phyloP scores from a whole-genome alignment of 768 basidiomycete species.

The Suillus spraguei region DNA sequence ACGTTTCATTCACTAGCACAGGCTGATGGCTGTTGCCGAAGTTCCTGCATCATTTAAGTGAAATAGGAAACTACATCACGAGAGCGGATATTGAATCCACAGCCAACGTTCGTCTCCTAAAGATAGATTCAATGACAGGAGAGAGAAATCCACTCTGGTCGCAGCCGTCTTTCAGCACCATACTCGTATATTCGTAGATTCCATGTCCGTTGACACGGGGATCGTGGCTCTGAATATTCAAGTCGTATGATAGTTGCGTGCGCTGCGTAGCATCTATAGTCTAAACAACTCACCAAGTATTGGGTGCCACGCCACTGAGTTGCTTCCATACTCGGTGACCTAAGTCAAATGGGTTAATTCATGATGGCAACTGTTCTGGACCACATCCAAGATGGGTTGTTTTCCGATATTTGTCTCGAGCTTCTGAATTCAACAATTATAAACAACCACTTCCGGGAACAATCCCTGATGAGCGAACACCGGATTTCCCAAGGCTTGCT shows the following conservation, averaged over 20 bases:
- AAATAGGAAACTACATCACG: neutral
- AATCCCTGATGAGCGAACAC: neutral
- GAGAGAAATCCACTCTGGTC: no score
- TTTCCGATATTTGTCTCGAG: neutral
- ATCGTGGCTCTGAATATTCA: no score
- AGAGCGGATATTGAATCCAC: neutral
- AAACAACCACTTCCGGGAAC: conserved; percentile 1
- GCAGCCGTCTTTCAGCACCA: no score
- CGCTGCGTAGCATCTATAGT: no score
- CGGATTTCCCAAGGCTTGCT: conserved; percentile 7
- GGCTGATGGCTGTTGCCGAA: neutral
- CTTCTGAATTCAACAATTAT: conserved; percentile 2
- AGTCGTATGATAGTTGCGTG: no score
- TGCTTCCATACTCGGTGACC: no score
- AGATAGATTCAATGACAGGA: neutral
- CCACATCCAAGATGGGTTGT: neutral
- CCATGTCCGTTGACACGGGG: no score
- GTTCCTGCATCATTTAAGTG: neutral
- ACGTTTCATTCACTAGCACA: neutral
- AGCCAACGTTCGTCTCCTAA: neutral
- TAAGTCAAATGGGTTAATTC: no score
- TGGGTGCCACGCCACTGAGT: no score
- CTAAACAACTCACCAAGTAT: no score
- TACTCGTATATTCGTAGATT: no score
- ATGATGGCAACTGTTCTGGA: neutral